A percentile compares a stretch with the other conserved stretches of the same genome.
Conservation (phyloP, 495 filamentous ascomycete species). For the Oleoguttula mirabilis region DNA sequence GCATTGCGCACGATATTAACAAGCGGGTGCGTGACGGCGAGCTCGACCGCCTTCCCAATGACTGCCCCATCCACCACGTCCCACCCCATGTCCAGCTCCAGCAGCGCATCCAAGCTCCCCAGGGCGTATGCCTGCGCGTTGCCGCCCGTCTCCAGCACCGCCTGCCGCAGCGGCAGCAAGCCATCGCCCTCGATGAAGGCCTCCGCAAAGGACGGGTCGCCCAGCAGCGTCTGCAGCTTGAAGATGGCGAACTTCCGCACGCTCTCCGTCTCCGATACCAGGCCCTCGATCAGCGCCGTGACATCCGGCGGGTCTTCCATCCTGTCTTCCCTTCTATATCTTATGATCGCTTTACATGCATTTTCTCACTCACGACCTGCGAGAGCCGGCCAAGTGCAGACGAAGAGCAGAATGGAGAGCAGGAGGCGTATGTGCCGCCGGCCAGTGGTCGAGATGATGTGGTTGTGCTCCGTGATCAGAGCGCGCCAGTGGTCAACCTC, state of each 20-base stretch:
- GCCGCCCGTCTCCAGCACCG: constrained; percentile 71
- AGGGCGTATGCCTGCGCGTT: constrained; percentile 94
- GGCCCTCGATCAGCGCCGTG: constrained; percentile 53
- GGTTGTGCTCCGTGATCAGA: too few species aligned
- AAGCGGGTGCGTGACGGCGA: constrained; percentile 89
- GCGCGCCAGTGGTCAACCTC: too few species aligned
- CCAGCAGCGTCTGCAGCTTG: constrained; percentile 86
- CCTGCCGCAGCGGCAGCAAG: constrained; percentile 61
- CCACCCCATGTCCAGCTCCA: constrained; percentile 98
- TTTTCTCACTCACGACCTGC: constrained; percentile 11
- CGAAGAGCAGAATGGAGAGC: constrained; percentile 9
- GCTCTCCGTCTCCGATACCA: constrained; percentile 72
- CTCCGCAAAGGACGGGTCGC: constrained; percentile 93
- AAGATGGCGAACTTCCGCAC: constrained; percentile 98
- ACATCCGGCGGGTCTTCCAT: constrained; percentile 34
- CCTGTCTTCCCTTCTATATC: neutral
- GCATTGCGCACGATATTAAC: constrained; percentile 95
- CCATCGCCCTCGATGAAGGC: constrained; percentile 87
- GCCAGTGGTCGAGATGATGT: too few species aligned
- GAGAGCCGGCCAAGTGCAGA: constrained; percentile 11
- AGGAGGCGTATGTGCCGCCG: constrained; percentile 7
- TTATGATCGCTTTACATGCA: neutral
- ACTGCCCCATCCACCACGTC: constrained; percentile 59
- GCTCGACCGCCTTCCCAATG: constrained; percentile 66
- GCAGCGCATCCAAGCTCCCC: constrained; percentile 68